A percentile compares a stretch with the other conserved stretches of the same genome.
These are phyloP conservation scores for Porogramme epimiltina DNA, from an alignment of 1,284 basidiomycete species.

Conservation along the genomic window DNA sequence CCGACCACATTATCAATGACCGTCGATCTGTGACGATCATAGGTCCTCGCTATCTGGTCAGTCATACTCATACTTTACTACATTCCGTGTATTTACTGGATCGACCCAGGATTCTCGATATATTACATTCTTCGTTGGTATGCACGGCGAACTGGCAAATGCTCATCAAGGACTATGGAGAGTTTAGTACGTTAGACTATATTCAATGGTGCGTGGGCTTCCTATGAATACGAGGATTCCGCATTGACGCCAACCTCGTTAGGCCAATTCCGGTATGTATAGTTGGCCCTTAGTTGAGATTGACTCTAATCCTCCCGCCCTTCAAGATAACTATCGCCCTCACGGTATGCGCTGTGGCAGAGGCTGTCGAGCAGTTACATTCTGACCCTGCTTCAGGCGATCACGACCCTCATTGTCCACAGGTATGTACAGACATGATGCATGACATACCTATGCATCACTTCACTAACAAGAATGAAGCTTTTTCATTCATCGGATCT, in stretches of 20 bases:
- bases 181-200: constrained; percentile 7
- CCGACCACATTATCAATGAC: too few relatives aligned
- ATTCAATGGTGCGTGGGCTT: constrained; percentile 16
- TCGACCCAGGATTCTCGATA: constrained; percentile 11
- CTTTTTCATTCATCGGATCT: constrained; percentile 20
- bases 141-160: constrained; percentile 18
- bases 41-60: constrained; percentile 16
- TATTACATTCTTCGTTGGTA: constrained; percentile 13
- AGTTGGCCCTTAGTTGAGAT: too few relatives aligned
- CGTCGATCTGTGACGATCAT: neutral
- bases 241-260: neutral
- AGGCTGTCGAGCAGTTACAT: neutral
- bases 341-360: constrained; percentile 5
- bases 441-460: neutral
- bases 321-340: constrained; percentile 17
- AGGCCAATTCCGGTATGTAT: constrained; percentile 17
- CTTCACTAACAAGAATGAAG: neutral
- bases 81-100: neutral
- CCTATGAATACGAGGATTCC: neutral
- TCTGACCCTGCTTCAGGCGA: constrained; percentile 4
- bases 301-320: neutral
- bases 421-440: neutral
- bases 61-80: neutral
- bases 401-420: constrained; percentile 18
- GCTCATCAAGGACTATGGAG: constrained; percentile 14